Base-by-base conservation (phyloP, 345 rosid species). In the Sapria himalayana region DNA sequence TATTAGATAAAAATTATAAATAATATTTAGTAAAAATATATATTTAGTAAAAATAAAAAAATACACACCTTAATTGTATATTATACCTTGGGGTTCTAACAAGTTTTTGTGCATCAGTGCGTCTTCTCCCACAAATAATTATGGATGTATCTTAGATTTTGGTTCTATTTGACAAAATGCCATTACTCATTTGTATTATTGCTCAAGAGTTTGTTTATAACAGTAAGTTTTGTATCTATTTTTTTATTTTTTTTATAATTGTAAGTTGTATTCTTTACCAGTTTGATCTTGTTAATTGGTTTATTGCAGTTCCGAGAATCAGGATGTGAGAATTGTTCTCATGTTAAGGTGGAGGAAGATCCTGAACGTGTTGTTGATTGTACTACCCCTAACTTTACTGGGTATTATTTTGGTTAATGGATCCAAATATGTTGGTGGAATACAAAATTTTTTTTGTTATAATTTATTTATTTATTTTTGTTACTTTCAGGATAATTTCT, bases 281-380 rank as follows among this genome's bases (percentile, higher is more conserved):
- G 19, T 39, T 39, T 10, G 9, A 19, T 11, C 25, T 12, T 17
- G 27, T 13, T 2, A 24, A 38, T 24, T 32, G 22, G 16, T 45
- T 15, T 34, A 10, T 22, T 45, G 36, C 66, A 73, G 78, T 73
- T 70, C 25, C 59, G 94, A 21, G 86, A 82, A 37, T 72, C 82
- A 19, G 94, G 92, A 22, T 78, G 94, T 43, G 92, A 82, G 66
- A 82, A 82, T 43, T 82, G 80, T 57, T 56, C 85, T 38, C 75
- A 78, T 68, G 74, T 82, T 45, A 75, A 82, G 69, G 75, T 82
- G 92, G 86, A 73, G 19, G 92, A 73, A 33, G 86, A 82, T 43
- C 70, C 72, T 5, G 94, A 82, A 51, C 85, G 85, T 43, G 67
- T 78, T 22, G 86, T 57, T 9, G 94, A 82, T 34, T 74, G 84